Evolutionary conservation across 805 yeast genomes (phyloP).

Genomic region (Maudiozyma serrabonitensis): DNA sequence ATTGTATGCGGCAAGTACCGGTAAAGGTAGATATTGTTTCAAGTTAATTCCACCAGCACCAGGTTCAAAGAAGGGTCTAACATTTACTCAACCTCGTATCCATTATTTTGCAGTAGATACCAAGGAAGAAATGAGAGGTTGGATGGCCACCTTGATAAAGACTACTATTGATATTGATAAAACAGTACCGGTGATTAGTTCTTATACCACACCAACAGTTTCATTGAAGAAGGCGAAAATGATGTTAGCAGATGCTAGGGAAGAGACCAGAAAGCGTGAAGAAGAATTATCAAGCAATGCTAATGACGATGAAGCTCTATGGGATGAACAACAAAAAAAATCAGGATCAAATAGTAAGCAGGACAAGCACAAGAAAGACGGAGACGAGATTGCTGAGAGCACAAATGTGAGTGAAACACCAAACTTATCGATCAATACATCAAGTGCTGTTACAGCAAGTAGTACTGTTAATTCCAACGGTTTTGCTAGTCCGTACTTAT

Average conservation of each 20-base stretch:
- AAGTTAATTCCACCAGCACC: slow-evolving; percentile 95
- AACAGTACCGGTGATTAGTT: slow-evolving; percentile 78
- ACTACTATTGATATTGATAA: slow-evolving; percentile 96
- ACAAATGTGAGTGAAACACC: slow-evolving; percentile 14
- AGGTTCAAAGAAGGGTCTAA: slow-evolving; percentile 88
- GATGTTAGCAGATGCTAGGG: slow-evolving; percentile 71
- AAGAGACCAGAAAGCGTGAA: slow-evolving; percentile 52
- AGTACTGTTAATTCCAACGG: slow-evolving; percentile 32
- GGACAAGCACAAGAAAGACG: not conserved
- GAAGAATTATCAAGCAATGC: slow-evolving; percentile 26
- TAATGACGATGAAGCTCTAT: slow-evolving; percentile 22
- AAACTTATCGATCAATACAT: slow-evolving; percentile 3
- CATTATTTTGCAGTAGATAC: slow-evolving; percentile 95
- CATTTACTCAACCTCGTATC: slow-evolving; percentile 91
- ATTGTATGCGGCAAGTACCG: slow-evolving; percentile 84
- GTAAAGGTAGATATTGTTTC: slow-evolving; percentile 89
- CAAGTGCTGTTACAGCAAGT: slow-evolving; percentile 5
- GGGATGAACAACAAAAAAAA: slow-evolving; percentile 25
- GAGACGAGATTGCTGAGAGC: not conserved
- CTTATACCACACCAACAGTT: slow-evolving; percentile 93
- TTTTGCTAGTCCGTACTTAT: slow-evolving; percentile 57
- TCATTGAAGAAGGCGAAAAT: slow-evolving; percentile 81
- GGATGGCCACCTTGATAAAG: slow-evolving; percentile 92
- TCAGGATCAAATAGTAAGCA: slow-evolving; percentile 4
- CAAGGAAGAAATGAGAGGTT: slow-evolving; percentile 80